phyloP scores from a whole-genome alignment of 78 protist genomes.

The Dictyostelium citrinum region DNA sequence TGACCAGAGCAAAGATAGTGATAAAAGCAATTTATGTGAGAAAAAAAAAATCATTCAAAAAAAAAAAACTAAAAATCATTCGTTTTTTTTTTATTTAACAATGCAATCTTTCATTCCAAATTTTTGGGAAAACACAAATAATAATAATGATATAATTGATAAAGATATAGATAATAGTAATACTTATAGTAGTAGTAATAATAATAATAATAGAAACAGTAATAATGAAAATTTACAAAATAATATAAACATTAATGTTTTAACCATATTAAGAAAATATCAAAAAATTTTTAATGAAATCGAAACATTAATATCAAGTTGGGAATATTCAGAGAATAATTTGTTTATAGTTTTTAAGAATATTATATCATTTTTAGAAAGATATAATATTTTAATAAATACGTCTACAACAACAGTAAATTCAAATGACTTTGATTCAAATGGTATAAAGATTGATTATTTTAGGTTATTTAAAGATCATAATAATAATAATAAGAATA shows the following conservation, averaged over 20 bases:
- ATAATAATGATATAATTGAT: neutral
- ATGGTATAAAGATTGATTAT: neutral
- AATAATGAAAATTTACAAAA: neutral
- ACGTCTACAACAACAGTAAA: neutral
- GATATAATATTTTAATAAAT: neutral
- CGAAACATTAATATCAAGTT: neutral
- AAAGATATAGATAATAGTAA: neutral
- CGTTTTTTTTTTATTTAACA: neutral
- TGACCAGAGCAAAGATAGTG: too few species aligned
- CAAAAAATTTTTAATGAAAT: neutral
- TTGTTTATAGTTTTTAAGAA: neutral
- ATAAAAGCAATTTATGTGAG: too few species aligned
- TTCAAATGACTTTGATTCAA: neutral
- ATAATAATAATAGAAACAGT: neutral
- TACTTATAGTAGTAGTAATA: neutral
- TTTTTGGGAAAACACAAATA: neutral
- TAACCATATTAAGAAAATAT: neutral
- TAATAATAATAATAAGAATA: neutral
- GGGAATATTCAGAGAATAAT: constrained; percentile 3
- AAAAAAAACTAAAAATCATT: neutral
- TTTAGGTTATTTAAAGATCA: neutral
- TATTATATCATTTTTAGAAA: constrained; percentile 6
- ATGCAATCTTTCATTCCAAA: neutral
- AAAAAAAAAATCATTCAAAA: too few species aligned
- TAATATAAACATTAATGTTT: neutral